These are phyloP conservation scores for Melampsora larici-populina DNA, from an alignment of 1,284 basidiomycete species.

Conservation along the genomic window DNA sequence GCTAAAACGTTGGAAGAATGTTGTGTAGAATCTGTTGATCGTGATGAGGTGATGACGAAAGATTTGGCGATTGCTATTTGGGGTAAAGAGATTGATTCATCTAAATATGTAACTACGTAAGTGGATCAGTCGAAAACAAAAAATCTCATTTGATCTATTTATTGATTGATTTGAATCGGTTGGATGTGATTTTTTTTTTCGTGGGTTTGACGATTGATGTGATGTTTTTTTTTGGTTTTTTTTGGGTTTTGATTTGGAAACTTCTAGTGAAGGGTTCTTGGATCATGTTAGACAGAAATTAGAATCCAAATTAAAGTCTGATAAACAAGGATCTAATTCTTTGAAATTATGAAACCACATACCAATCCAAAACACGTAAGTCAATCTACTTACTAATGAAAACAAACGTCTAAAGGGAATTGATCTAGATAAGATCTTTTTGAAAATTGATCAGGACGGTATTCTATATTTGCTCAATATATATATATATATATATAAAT, in stretches of 20 bases:
- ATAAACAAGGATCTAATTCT: neutral
- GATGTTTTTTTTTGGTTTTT: conserved; percentile 6
- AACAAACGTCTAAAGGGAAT: too few species aligned
- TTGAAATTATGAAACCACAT: neutral
- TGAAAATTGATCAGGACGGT: too few species aligned
- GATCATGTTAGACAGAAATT: conserved; percentile 20
- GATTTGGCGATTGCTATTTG: conserved; percentile 93
- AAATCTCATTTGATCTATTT: too few species aligned
- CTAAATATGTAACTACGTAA: conserved; percentile 38
- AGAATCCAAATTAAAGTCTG: neutral
- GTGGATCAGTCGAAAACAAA: neutral
- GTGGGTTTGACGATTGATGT: too few species aligned
- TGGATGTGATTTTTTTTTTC: too few species aligned
- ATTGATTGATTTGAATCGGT: too few species aligned
- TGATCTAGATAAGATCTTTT: too few species aligned
- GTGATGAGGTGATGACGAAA: conserved; percentile 80
- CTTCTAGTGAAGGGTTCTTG: conserved; percentile 30
- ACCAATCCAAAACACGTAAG: too few species aligned
- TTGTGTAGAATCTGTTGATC: conserved; percentile 87
- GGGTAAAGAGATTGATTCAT: conserved; percentile 62
- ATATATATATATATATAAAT: too few species aligned
- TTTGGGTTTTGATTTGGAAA: neutral
- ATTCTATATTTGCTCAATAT: too few species aligned
- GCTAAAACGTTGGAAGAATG: conserved; percentile 76
- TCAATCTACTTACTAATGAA: too few species aligned